Base-by-base conservation (phyloP, 768 basidiomycete genomes). In the Amanita fuliginea region DNA sequence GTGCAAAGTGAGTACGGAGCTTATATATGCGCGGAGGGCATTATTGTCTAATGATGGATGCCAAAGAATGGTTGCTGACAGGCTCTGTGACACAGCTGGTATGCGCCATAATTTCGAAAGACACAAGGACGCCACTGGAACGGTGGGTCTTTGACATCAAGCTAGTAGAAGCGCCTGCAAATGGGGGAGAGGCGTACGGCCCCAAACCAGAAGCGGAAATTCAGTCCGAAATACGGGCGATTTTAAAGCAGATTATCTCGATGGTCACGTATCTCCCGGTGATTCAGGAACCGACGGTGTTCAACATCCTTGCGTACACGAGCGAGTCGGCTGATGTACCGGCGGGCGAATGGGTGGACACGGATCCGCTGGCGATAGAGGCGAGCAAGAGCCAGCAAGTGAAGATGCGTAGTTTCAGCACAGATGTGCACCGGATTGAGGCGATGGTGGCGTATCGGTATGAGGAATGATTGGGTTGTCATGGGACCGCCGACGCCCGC, bases 111-210 rank as follows among this genome's bases (percentile, higher is more conserved):
- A 90, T 98, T 54, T 90, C 91, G 9, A 92, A 95, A 61, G 95
- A 98, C 60, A 86, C 90, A 7, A 76, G 90, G 32, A 80, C 84
- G 46, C 86, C 94, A 7, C 77, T 97, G 41, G 96, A 99, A 66
- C 78, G 96, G 54, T 99, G 96, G 96, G 93, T 97, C 42, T 98
- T 99, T 63, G 94, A 98, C 65, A 76, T 99, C 64, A 83, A 90
- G 60, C 74, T 93, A 47, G 78, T 90, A 37, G 81, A 86, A 47
- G 78, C 76, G 19, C 69, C 80, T 8, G 58, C 73, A 1, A 75
- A 77, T 43, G 62, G 69, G 28, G 58, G 66, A 39, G 71, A 74
- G 59, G 64, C 70, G 81, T 85, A 60, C 55, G 80, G 53, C 35
- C 65, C 79, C 1, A 89, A 90, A 58, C 80, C 86, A 1, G 87